Conservation (phyloP, 306 rosid genomes). For the Cucumis melo region DNA sequence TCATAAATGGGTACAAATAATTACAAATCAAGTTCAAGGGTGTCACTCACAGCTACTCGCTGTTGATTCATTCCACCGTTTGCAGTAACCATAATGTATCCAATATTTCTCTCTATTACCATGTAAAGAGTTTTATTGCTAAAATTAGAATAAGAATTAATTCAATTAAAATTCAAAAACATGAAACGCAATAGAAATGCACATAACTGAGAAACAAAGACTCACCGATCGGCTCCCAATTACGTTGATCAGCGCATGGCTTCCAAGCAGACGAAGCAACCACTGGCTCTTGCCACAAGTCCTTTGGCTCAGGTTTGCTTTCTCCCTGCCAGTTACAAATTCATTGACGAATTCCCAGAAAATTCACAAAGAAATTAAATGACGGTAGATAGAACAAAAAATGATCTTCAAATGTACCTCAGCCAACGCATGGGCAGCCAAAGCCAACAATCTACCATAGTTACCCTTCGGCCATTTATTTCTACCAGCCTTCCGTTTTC, state of each 20-base stretch:
- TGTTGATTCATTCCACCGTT: slow-evolving; percentile 99
- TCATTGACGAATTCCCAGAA: slow-evolving; percentile 14
- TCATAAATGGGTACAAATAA: background rate
- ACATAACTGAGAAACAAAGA: background rate
- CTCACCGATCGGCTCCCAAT: slow-evolving; percentile 67
- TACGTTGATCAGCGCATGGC: slow-evolving; percentile 79
- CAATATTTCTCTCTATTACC: slow-evolving; percentile 57
- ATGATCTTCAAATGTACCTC: slow-evolving; percentile 40
- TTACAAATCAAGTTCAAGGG: background rate
- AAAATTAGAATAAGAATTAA: slow-evolving; percentile 5
- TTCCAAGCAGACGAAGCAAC: slow-evolving; percentile 83
- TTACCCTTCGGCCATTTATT: slow-evolving; percentile 42
- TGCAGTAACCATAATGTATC: slow-evolving; percentile 83
- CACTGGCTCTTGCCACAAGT: slow-evolving; percentile 87
- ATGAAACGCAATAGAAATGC: background rate
- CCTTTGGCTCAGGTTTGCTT: slow-evolving; percentile 82
- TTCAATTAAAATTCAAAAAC: slow-evolving; percentile 4
- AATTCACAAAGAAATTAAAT: slow-evolving; percentile 10
- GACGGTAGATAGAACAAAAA: background rate
- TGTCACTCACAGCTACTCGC: slow-evolving; percentile 80
- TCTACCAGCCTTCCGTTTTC: slow-evolving; percentile 31
- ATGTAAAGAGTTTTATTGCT: slow-evolving; percentile 6
- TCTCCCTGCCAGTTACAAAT: slow-evolving; percentile 24
- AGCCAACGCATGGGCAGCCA: slow-evolving; percentile 92
- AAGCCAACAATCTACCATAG: slow-evolving; percentile 64